Evolutionary conservation across 352 stramenopile genomes (phyloP).

Genomic region (Globisporangium lucens): DNA sequence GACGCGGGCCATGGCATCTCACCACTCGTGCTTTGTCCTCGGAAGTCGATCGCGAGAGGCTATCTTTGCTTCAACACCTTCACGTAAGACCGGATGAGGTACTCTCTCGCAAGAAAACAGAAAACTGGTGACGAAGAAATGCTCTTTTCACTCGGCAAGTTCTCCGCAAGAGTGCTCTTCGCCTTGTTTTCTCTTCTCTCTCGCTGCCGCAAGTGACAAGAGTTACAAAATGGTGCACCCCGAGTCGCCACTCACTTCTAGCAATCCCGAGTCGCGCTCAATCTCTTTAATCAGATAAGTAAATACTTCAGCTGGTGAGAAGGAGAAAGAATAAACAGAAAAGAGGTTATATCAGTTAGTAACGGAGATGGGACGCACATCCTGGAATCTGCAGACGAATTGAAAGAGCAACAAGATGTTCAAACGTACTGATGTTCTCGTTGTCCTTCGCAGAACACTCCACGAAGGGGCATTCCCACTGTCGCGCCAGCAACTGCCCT

Average conservation of each 20-base stretch:
- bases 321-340: conserved; percentile 4
- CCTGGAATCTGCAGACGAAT: conserved; percentile 6
- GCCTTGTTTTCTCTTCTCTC: not conserved
- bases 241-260: conserved; percentile 77
- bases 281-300: conserved; percentile 90
- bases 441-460: conserved; percentile 94
- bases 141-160: not conserved
- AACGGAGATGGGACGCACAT: conserved; percentile 5
- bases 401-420: not conserved
- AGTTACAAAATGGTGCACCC: conserved; percentile 78
- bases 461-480: conserved; percentile 92
- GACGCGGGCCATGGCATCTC: not conserved
- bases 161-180: not conserved
- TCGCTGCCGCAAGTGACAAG: not conserved
- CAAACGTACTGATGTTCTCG: conserved; percentile 85
- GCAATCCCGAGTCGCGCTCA: conserved; percentile 82
- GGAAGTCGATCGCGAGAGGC: not conserved
- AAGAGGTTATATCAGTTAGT: conserved; percentile 10
- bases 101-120: not conserved
- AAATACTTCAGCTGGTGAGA: conserved; percentile 78
- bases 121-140: not conserved
- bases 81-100: not conserved
- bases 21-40: not conserved
- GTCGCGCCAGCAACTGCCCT: conserved; percentile 85
- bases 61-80: not conserved